Conservation (phyloP, 2,329 filamentous ascomycete genomes). For the Aspergillus brunneoviolaceus region DNA sequence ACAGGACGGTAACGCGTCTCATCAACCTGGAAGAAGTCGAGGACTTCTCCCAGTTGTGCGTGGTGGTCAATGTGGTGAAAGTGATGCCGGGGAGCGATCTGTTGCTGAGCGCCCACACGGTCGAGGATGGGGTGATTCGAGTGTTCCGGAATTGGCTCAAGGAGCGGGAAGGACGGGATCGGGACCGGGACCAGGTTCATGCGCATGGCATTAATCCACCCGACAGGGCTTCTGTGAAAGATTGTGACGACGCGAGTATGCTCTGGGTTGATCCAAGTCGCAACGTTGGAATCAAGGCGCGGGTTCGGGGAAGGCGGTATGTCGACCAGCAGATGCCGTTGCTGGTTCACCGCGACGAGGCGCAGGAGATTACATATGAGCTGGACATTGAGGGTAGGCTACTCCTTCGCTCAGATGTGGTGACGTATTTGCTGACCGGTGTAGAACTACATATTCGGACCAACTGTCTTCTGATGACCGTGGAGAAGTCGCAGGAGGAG, state of each 20-base stretch:
- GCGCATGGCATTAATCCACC: slow-evolving; percentile 12
- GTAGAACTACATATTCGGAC: slow-evolving; percentile 67
- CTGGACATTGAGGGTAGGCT: slow-evolving; percentile 68
- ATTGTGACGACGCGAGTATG: slow-evolving; percentile 43
- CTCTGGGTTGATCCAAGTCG: slow-evolving; percentile 67
- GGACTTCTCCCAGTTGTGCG: slow-evolving; percentile 72
- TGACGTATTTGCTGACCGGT: not conserved
- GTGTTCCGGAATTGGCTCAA: slow-evolving; percentile 73
- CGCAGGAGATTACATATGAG: slow-evolving; percentile 67
- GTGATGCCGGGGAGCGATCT: slow-evolving; percentile 60
- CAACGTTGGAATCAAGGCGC: slow-evolving; percentile 68
- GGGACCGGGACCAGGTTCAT: not conserved
- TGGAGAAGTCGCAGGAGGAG: slow-evolving; percentile 65
- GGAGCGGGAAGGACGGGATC: slow-evolving; percentile 32
- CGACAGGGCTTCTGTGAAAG: slow-evolving; percentile 9
- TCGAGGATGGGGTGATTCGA: slow-evolving; percentile 67
- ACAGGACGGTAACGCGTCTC: slow-evolving; percentile 54
- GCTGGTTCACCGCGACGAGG: slow-evolving; percentile 59
- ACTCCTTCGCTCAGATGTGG: too few relatives aligned
- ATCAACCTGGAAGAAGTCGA: slow-evolving; percentile 68
- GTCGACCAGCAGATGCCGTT: slow-evolving; percentile 51
- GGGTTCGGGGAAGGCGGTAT: slow-evolving; percentile 55
- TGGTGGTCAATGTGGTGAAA: slow-evolving; percentile 67
- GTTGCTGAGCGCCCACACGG: slow-evolving; percentile 63
- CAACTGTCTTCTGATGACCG: slow-evolving; percentile 60